phyloP scores from a whole-genome alignment of 371 early-diverging fungal genomes.

The Apophysomyces variabilis region DNA sequence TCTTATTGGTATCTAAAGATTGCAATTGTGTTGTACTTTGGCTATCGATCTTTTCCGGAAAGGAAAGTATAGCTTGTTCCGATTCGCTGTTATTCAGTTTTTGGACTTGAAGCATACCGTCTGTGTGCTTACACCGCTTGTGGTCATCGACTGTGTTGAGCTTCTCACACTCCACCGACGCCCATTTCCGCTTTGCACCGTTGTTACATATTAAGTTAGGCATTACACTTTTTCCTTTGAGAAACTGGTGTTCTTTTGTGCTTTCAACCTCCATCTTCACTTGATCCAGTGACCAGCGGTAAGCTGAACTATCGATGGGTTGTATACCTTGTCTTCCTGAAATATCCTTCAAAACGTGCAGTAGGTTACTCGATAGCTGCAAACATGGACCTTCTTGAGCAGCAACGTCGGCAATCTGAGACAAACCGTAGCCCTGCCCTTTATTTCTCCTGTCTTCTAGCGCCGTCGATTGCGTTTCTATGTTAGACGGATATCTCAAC shows the following conservation, averaged over 20 bases:
- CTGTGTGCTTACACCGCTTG: background rate
- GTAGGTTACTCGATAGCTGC: background rate
- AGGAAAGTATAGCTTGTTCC: too few relatives aligned
- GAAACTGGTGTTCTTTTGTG: too few relatives aligned
- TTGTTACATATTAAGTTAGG: background rate
- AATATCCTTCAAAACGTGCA: background rate
- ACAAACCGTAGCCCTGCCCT: background rate
- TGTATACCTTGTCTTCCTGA: background rate
- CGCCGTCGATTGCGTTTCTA: background rate
- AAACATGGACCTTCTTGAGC: background rate
- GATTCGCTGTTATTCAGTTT: too few relatives aligned
- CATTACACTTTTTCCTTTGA: too few relatives aligned
- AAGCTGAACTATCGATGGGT: background rate
- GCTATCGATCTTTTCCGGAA: too few relatives aligned
- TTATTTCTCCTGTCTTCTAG: too few relatives aligned
- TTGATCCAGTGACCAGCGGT: too few relatives aligned
- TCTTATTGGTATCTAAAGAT: background rate
- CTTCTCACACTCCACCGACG: too few relatives aligned
- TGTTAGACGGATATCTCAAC: background rate
- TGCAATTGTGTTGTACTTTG: too few relatives aligned
- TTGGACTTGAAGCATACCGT: too few relatives aligned
- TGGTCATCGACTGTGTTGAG: background rate
- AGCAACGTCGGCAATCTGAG: background rate
- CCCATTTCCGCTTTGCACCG: background rate
- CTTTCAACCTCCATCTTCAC: too few relatives aligned